Base-by-base conservation (phyloP, 1,284 basidiomycete genomes). In the Phellopilus nigrolimitatus region DNA sequence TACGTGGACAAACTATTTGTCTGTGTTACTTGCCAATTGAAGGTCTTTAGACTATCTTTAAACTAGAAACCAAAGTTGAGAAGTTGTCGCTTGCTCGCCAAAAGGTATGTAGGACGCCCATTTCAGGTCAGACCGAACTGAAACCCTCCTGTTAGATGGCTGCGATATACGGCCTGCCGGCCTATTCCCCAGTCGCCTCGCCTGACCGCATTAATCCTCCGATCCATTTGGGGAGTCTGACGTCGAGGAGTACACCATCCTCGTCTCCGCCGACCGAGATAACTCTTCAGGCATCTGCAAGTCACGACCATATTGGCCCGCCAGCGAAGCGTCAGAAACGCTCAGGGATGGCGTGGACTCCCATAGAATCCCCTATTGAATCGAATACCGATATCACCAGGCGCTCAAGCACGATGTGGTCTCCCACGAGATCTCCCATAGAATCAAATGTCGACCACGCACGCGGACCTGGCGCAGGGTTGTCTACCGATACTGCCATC, bases 111-210 rank as follows among this genome's bases (percentile, higher is more conserved):
- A 4, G 12, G 25, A 27, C 21, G 12, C 15, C 5, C n/a, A 37
- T 24, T n/a, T 40, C 24, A 7, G 34, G 10, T 37, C 19, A 37
- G 34, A 15, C n/a, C n/a, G n/a, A 37, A 37, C 12, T n/a, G n/a
- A n/a, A 15, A 3, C 8, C 15, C 19, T 4, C 10, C 41, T 30
- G 24, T 8, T 33, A 54, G 52, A 54, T 54, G 52, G 52, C 52
- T 13, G 47, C 31, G 10, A 54, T 54, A 10, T 54, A 54, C 19
- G 52, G 52, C 13, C 28, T 53, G 13, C 39, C 52, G n/a, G 7
- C 40, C 17, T 34, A 48, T n/a, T 44, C 42, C 7, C 24, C 47
- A 13, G 17, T 36, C 4, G 13, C 15, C 3, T 54, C 52, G 3
- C 52, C 52, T 24, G 45, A 47, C 10, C 38, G 47, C 12, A 21